Conservation (phyloP, 176 grass and related monocot genomes). For the Chrysopogon serrulatus region DNA sequence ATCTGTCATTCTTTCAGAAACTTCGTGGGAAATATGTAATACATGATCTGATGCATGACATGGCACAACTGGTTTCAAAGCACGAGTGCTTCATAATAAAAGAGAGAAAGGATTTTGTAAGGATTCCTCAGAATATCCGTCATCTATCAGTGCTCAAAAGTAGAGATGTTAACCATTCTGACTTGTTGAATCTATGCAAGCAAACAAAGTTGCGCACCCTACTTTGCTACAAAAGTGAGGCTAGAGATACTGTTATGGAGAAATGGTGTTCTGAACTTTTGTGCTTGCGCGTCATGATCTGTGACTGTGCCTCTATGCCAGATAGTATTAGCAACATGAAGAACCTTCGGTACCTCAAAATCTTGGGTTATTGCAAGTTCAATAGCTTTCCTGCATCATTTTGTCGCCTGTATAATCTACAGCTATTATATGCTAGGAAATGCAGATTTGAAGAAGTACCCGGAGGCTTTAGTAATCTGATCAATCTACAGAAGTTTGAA, state of each 20-base stretch:
- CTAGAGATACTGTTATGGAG: neutral
- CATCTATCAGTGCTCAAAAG: neutral
- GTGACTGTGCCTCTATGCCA: neutral
- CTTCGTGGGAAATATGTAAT: no score
- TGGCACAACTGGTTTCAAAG: slow-evolving; percentile 18
- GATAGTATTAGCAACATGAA: neutral
- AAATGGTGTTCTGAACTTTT: neutral
- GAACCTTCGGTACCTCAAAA: neutral
- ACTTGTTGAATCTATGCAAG: no score
- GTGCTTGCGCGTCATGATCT: neutral
- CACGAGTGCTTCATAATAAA: slow-evolving; percentile 4
- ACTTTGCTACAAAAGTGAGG: neutral
- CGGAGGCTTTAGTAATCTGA: no score
- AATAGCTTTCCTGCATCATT: neutral
- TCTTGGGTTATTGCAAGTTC: accelerated
- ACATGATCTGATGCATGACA: slow-evolving; percentile 43
- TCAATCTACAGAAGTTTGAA: no score
- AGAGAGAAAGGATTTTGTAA: accelerated
- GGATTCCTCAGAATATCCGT: neutral
- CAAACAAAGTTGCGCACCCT: neutral
- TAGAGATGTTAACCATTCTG: accelerated
- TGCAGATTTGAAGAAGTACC: neutral
- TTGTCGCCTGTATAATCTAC: neutral
- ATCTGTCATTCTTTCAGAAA: no score
- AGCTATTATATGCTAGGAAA: neutral